Evolutionary conservation across 148 eudicot genomes (phyloP).

Genomic region (Salicornia ramosissima): DNA sequence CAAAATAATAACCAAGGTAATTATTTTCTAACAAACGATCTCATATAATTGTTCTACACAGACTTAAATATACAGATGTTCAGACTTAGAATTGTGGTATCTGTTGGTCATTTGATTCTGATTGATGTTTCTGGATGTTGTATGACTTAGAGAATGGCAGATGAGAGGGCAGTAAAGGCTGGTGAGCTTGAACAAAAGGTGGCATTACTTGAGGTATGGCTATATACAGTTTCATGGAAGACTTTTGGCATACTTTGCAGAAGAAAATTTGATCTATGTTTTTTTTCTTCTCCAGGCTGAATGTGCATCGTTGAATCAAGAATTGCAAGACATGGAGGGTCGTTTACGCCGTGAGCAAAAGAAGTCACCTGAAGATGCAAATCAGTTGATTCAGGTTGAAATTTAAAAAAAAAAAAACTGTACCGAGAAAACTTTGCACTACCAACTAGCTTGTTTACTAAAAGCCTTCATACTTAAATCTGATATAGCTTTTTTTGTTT

Average conservation of each 20-base stretch:
- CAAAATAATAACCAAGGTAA: too few relatives aligned
- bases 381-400: slow-evolving; percentile 85
- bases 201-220: slow-evolving; percentile 86
- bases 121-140: slow-evolving; percentile 24
- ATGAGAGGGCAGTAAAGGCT: slow-evolving; percentile 85
- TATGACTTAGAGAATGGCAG: slow-evolving; percentile 70
- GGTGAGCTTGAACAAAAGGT: slow-evolving; percentile 94
- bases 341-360: slow-evolving; percentile 90
- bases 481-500: too few relatives aligned
- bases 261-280: slow-evolving; percentile 1
- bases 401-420: neutral
- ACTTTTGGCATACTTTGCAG: neutral
- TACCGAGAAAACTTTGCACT: neutral
- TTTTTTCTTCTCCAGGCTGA: slow-evolving; percentile 54
- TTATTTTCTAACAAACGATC: too few relatives aligned
- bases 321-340: slow-evolving; percentile 94
- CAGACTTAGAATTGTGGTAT: neutral
- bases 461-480: neutral
- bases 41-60: neutral
- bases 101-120: slow-evolving; percentile 10
- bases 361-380: slow-evolving; percentile 92
- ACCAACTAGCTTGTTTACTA: neutral
- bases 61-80: neutral
- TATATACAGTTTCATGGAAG: neutral
- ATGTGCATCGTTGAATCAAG: slow-evolving; percentile 90